Evolutionary conservation across 108 stramenopile genomes (phyloP), one percentile per base, ranked within the genome.

Genomic region (Phaeodactylum tricornutum): DNA sequence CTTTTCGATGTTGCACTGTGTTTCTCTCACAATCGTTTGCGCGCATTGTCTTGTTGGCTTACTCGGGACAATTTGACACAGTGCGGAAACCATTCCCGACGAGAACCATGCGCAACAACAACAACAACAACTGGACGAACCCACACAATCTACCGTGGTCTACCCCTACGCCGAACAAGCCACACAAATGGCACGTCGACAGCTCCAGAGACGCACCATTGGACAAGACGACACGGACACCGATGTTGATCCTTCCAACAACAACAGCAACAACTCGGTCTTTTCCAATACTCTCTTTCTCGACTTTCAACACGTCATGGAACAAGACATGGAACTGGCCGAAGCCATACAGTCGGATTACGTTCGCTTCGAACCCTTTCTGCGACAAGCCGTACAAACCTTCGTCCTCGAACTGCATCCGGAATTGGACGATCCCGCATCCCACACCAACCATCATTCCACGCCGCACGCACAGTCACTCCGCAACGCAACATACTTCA

Each of bases 341-440:
- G 88, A 88, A 30, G 91, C 91, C 22, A 68, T 96, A 22, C 77
- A 81, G 51, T 43, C 37, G 5, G 90, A 96, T 47, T 88, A 75
- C 56, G 67, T 80, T 27, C 74, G 95, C 4, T 93, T 92, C 47
- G 95, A 96, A 52, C 76, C 79, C 6, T 86, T 65, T 43, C 27
- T 94, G 15, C 63, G 88, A 0, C 43, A 75, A 15, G 86, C 86
- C 1, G 55, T 77, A 0, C 43, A 66, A 20, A 30, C 52, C 21
- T 84, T 89, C 45, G 64, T 92, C 12, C 29, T 61, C 20, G 67
- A 72, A 8, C 50, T 62, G 20, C 65, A 80, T 51, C 87, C 87
- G 0, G 62, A 72, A 24, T 44, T 84, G 42, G 70, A 77, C 26
- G 43, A 42, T n/a, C 43, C 57, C 15, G 34, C 32, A 2, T 54